A percentile compares a stretch with the other conserved stretches of the same genome.
Conservation (phyloP, 2,329 filamentous ascomycete species). For the Hymenoscyphus salicellus region DNA sequence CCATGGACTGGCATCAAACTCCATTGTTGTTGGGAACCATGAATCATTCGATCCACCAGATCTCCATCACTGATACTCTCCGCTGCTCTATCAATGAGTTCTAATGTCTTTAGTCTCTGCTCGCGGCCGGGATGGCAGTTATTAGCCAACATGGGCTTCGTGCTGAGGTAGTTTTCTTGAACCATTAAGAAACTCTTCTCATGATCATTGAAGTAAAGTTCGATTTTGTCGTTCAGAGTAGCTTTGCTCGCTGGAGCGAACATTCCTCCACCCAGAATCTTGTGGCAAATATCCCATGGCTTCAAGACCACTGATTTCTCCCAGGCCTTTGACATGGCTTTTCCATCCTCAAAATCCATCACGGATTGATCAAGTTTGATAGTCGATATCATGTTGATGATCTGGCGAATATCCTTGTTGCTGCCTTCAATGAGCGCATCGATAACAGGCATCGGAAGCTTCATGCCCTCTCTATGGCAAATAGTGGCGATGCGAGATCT, state of each 20-base stretch:
- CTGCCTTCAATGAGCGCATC: constrained; percentile 94
- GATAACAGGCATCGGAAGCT: constrained; percentile 76
- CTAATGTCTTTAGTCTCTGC: constrained; percentile 75
- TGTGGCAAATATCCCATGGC: constrained; percentile 95
- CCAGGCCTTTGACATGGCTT: constrained; percentile 96
- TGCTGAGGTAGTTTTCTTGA: constrained; percentile 93
- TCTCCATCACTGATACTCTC: constrained; percentile 97
- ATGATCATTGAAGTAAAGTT: constrained; percentile 98
- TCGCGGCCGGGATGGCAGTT: constrained; percentile 50
- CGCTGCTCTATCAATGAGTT: constrained; percentile 82
- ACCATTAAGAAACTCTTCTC: constrained; percentile 98
- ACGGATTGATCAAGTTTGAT: constrained; percentile 80
- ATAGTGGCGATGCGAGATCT: constrained; percentile 92
- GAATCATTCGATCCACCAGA: constrained; percentile 95
- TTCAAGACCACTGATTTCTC: constrained; percentile 96
- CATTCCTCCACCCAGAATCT: constrained; percentile 83
- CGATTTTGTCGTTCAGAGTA: constrained; percentile 94
- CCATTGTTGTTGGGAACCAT: constrained; percentile 97
- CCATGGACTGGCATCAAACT: constrained; percentile 96
- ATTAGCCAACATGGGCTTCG: constrained; percentile 66
- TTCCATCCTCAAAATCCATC: constrained; percentile 81
- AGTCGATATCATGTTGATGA: constrained; percentile 97
- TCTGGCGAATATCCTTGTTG: constrained; percentile 92
- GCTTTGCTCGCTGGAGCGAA: constrained; percentile 80
- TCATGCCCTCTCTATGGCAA: constrained; percentile 85